Base-by-base conservation (phyloP, 2,329 filamentous ascomycete genomes). In the Alternaria postmessia region DNA sequence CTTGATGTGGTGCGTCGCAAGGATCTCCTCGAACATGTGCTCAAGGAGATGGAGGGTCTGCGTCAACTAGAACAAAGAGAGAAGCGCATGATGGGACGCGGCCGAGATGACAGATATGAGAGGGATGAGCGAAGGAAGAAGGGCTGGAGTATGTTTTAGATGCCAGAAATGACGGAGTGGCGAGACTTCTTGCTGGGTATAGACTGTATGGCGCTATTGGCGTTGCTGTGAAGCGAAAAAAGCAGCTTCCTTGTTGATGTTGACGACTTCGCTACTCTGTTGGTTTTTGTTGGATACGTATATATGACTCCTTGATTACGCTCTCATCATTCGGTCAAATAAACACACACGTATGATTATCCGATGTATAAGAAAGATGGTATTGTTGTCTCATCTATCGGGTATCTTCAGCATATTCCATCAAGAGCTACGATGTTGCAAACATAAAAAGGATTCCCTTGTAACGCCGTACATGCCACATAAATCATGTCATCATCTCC, bases 1-100 rank as follows among this genome's bases (percentile, higher is more conserved):
- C 84, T 99, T 43, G 96, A 99, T 70, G 89, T 98, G 24, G 96
- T 98, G 67, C 87, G 89, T 64, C 86, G 94, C 66, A 99, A 99
- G 80, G 94, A 97, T 73, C 84, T 97, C 60, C 85, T 99, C 5
- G 94, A 99, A 81, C 83, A 97, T 57, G 95, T 97, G 5, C 84
- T 99, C 30, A 91, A 93, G 76, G 98, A 99, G 85, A 98, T 99
- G 87, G 94, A 98, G 77, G 91, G 92, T 59, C 80, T 99, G 71
- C 86, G 92, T 60, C 90, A 94, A 72, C 83, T 99, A 8, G 94
- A 98, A 73, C 89, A 90, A 9, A 83, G 90, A 54, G 90, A 90
- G 66, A 88, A 88, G 73, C 84, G 87, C 30, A 81, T 69, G 60
- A 66, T 70, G 30, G 59, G 62, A 0, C 53, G 72, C 16, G 68